A percentile compares a stretch with the other conserved stretches of the same genome.
Conservation (phyloP, 176 grass and related monocot genomes). For the Ensete glaucum region DNA sequence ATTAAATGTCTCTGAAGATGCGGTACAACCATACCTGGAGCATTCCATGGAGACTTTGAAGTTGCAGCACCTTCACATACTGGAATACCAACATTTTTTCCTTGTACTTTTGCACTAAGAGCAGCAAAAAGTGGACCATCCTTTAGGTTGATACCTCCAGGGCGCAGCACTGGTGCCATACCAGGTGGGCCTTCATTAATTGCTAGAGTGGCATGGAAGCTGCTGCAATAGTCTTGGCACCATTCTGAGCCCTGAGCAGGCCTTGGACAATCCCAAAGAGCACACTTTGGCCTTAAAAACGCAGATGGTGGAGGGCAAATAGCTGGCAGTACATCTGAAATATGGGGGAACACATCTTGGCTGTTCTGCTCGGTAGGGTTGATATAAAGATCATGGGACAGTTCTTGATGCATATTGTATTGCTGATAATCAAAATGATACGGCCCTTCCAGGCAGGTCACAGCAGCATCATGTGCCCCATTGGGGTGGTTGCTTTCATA, state of each 20-base stretch:
- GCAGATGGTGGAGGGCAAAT: constrained; percentile 21
- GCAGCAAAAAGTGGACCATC: constrained; percentile 25
- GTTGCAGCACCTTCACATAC: constrained; percentile 26
- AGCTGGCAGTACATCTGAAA: constrained; percentile 17
- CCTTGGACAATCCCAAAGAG: constrained; percentile 26
- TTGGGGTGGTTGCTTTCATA: constrained; percentile 8
- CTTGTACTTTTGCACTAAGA: constrained; percentile 17
- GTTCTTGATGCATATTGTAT: constrained; percentile 19
- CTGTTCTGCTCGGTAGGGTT: constrained; percentile 10
- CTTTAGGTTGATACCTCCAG: constrained; percentile 24
- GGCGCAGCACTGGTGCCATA: constrained; percentile 21
- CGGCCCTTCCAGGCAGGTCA: constrained; percentile 7
- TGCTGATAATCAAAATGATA: constrained; percentile 19
- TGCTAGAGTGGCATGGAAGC: constrained; percentile 24
- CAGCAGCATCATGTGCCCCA: constrained; percentile 1
- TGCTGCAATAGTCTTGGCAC: constrained; percentile 27
- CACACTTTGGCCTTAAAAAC: constrained; percentile 25
- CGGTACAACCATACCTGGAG: constrained; percentile 9
- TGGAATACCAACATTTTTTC: constrained; percentile 26
- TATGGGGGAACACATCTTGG: constrained; percentile 2
- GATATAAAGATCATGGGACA: constrained; percentile 15
- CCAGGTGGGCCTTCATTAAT: constrained; percentile 23
- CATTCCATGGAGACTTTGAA: constrained; percentile 24
- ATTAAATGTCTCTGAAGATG: neutral
- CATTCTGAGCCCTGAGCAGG: constrained; percentile 23